Conservation (phyloP, 345 rosid species). For the Erysimum cheiranthoides region DNA sequence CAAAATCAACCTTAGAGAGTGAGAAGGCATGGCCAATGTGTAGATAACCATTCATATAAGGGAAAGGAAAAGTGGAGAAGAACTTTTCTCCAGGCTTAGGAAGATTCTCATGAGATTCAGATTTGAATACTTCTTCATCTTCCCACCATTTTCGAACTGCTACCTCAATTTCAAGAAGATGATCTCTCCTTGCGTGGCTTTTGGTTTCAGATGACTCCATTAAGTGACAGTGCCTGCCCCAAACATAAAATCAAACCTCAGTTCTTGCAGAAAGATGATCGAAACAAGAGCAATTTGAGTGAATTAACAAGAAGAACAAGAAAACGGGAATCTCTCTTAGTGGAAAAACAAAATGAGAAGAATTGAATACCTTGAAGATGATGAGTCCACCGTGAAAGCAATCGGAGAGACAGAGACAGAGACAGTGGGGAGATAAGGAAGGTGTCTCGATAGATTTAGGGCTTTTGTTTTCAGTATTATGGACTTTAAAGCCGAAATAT, state of each 20-base stretch:
- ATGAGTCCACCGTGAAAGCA: slow-evolving; percentile 27
- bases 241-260: background rate
- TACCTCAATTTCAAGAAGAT: slow-evolving; percentile 67
- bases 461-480: too few relatives aligned
- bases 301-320: too few relatives aligned
- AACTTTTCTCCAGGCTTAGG: slow-evolving; percentile 72
- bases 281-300: background rate
- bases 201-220: slow-evolving; percentile 83
- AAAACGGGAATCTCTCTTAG: too few relatives aligned
- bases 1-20: slow-evolving; percentile 83
- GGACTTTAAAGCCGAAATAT: too few relatives aligned
- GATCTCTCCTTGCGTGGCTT: slow-evolving; percentile 81
- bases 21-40: slow-evolving; percentile 89
- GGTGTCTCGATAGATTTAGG: too few relatives aligned
- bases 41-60: slow-evolving; percentile 83
- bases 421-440: slow-evolving; percentile 31
- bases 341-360: too few relatives aligned
- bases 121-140: slow-evolving; percentile 65
- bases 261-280: background rate
- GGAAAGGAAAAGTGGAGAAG: slow-evolving; percentile 78
- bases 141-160: slow-evolving; percentile 69
- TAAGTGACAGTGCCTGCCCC: slow-evolving; percentile 50
- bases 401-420: slow-evolving; percentile 32
- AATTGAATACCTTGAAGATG: slow-evolving; percentile 28
- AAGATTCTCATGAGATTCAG: slow-evolving; percentile 59